Evolutionary conservation across 2,329 filamentous ascomycete species (phyloP).

Genomic region (Nigrograna mackinnonii): DNA sequence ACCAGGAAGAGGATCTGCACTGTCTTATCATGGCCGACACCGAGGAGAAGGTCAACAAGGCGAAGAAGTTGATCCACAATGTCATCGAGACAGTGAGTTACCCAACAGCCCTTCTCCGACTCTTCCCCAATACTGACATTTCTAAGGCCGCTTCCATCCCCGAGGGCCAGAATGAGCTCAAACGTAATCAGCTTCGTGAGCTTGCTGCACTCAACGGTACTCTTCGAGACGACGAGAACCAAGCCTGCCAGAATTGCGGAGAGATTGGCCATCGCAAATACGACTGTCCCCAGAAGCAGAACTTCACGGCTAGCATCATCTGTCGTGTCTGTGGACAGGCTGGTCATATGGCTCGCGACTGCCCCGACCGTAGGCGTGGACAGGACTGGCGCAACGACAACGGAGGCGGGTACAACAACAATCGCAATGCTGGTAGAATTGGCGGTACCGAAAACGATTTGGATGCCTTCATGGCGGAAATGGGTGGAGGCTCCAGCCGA

Average conservation of each 20-base stretch:
- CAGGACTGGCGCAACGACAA: slow-evolving; percentile 88
- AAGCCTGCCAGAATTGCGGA: slow-evolving; percentile 98
- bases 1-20: slow-evolving; percentile 99
- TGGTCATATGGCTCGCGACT: slow-evolving; percentile 97
- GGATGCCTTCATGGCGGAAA: slow-evolving; percentile 98
- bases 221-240: slow-evolving; percentile 97
- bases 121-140: no score
- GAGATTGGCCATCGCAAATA: slow-evolving; percentile 99
- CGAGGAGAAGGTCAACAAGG: slow-evolving; percentile 99
- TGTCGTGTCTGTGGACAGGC: slow-evolving; percentile 98
- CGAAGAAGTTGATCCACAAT: slow-evolving; percentile 97
- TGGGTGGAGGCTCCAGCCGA: slow-evolving; percentile 75
- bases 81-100: slow-evolving; percentile 94
- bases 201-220: slow-evolving; percentile 98
- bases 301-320: slow-evolving; percentile 99
- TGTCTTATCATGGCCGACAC: slow-evolving; percentile 99
- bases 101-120: no score
- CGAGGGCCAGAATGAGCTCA: slow-evolving; percentile 97
- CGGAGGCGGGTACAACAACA: slow-evolving; percentile 40
- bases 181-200: slow-evolving; percentile 97
- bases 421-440: slow-evolving; percentile 64
- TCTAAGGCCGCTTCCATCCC: slow-evolving; percentile 92
- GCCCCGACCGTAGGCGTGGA: slow-evolving; percentile 90
- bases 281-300: slow-evolving; percentile 95
- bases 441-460: slow-evolving; percentile 87